Evolutionary conservation across 2,329 filamentous ascomycete genomes (phyloP).

Genomic region (Colletotrichum sojae): DNA sequence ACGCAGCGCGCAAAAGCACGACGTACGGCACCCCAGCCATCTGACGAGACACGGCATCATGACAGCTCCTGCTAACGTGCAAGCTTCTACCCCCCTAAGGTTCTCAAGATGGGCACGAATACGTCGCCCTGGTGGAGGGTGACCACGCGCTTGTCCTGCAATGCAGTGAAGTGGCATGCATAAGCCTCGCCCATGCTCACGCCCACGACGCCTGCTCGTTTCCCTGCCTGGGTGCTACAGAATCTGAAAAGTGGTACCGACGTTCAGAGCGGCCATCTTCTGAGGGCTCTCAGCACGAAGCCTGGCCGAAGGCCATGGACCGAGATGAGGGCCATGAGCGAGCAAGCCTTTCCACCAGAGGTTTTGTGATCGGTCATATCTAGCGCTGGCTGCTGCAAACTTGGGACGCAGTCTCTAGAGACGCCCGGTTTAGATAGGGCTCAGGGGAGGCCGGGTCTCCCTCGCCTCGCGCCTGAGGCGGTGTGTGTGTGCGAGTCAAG

Average conservation of each 20-base stretch:
- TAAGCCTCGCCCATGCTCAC: background rate
- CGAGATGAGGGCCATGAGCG: background rate
- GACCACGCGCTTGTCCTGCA: conserved; percentile 15
- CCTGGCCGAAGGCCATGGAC: background rate
- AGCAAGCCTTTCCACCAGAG: background rate
- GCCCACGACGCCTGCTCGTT: background rate
- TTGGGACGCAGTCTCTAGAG: conserved; percentile 4
- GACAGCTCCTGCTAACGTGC: conserved; percentile 23
- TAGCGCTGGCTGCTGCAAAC: conserved; percentile 8
- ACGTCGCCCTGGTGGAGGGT: background rate
- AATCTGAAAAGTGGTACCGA: conserved; percentile 9
- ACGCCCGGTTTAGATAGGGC: background rate
- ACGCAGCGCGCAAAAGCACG: conserved; percentile 3
- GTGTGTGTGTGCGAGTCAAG: conserved; percentile 33
- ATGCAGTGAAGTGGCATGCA: conserved; percentile 21
- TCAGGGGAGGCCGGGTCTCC: conserved; percentile 8
- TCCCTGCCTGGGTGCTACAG: conserved; percentile 19
- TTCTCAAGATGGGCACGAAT: background rate
- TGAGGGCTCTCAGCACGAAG: background rate
- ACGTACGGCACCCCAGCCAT: conserved; percentile 18
- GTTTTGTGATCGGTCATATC: conserved; percentile 20
- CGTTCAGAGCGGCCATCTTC: background rate
- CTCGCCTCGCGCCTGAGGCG: conserved; percentile 34
- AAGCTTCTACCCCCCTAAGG: background rate
- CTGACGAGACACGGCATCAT: conserved; percentile 29